Base-by-base conservation (phyloP, 495 filamentous ascomycete species). In the Bacidia gigantensis region DNA sequence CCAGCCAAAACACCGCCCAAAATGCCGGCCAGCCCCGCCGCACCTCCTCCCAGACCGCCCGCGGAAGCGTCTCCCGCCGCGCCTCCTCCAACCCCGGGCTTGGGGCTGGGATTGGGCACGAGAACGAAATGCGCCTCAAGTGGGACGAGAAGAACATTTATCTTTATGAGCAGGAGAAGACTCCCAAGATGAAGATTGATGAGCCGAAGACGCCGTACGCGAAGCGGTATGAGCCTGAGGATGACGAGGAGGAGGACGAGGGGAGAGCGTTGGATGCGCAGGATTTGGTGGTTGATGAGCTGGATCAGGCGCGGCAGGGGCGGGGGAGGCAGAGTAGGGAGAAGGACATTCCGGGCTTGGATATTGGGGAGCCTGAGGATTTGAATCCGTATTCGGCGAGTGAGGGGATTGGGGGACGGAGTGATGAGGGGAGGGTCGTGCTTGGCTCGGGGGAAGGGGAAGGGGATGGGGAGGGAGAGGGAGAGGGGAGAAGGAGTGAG, bases 91-190 rank as follows among this genome's bases (percentile, higher is more conserved):
- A 64, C 51, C 61, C 66, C 26, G 54, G 58, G 11, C 60, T 68
- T 3, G 9, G 7, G 14, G 11, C 47, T 2, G 5, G 12, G 11
- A 48, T 7, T 17, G 20, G 20, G 14, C 5, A 17, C 14, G 72
- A 66, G 26, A 62, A 70, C 26, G 66, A 60, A 20, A 79, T 82
- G 62, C 83, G 89, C 11, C 72, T 98, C 51, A 93, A 95, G 64
- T 98, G 92, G 92, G 92, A 98, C 61, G 92, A 98, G 65, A 92
- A 87, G 20, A 97, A 97, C 58, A 72, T 98, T 20, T 97, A 96
- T 65, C 74, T 97, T 11, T 87, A 89, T 3, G 92, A 97, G 69
- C 92, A 96, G 65, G 86, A 97, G 67, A 89, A 86, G 64, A 87
- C 81, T 32, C 78, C 84, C 26, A 97, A 90, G 43, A 97, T 97